Evolutionary conservation across 2,329 filamentous ascomycete species (phyloP).

Genomic region (Hymenoscyphus occultus): DNA sequence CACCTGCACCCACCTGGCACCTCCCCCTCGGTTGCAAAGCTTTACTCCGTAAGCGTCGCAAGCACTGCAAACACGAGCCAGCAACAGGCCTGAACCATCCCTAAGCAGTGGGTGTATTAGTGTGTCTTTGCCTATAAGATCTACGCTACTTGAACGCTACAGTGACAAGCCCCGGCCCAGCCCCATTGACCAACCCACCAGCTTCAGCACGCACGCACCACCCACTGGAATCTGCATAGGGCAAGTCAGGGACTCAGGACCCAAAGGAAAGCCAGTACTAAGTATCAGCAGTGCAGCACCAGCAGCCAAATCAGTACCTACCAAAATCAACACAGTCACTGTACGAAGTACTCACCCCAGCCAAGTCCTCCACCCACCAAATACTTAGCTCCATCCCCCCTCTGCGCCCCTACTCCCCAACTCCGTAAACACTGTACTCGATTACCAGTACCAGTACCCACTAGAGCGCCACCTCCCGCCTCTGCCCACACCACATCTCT

Average conservation of each 20-base stretch:
- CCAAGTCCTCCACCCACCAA: not conserved
- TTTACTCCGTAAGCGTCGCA: not conserved
- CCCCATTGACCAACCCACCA: not conserved
- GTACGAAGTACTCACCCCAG: too few relatives aligned
- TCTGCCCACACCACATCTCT: not conserved
- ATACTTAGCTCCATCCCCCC: too few relatives aligned
- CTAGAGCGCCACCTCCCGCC: not conserved
- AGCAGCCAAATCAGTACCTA: too few relatives aligned
- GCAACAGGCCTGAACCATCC: not conserved
- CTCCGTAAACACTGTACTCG: too few relatives aligned
- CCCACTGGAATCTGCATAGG: not conserved
- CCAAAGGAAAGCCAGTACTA: not conserved
- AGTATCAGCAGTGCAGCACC: not conserved
- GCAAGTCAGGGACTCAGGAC: not conserved
- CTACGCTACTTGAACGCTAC: not conserved
- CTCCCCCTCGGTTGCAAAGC: not conserved
- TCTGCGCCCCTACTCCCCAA: too few relatives aligned
- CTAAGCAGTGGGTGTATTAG: not conserved
- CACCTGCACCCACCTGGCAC: not conserved
- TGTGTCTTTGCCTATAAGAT: not conserved
- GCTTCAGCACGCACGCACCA: not conserved
- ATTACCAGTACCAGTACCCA: not conserved
- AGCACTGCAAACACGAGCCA: constrained; percentile 2
- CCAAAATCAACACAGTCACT: too few relatives aligned
- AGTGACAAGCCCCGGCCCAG: not conserved